Evolutionary conservation across 352 stramenopile species (phyloP), one percentile per base, ranked within the genome.

Genomic region (Phytophthora palmivora): DNA sequence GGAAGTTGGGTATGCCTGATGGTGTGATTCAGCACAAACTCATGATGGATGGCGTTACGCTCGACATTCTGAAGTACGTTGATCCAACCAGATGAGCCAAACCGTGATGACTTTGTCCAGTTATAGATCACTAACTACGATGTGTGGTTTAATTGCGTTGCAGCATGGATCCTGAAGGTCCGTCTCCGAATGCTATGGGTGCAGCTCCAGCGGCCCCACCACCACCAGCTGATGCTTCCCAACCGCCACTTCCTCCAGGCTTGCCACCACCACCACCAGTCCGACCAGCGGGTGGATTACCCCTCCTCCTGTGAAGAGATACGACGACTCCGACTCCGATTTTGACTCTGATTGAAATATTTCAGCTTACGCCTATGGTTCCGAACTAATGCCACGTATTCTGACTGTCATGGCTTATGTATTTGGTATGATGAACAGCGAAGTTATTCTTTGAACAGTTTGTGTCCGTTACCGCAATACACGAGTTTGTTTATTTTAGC

Each of bases 1-100:
- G 79, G 33, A 93, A 92, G 52, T 70, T 95, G 37, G 84, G 82
- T 1, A 84, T 95, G 69, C 84, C 86, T 0, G 86, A 95, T 37
- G 81, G 79, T 0, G 73, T 89, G 3, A 92, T 95, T 67, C 75
- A 87, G 26, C 86, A 95, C 41, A 95, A 95, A 55, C 47, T 95
- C 22, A 76, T 79, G 66, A 84, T 95, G 78, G 84, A 95, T 52
- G 84, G 82, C 21, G 70, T 95, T 14, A 82, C 72, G 6, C 42
- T 81, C 0, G 84, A 92, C 41, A 91, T 95, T 57, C 56, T 95
- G 12, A 88, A 82, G 86, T 91, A 72, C 46, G 60, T 66, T n/a
- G 6, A 45, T 12, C 5, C 24, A 0, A 19, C 6, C 34, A 41
- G 11, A 28, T 28, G 24, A 28, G 24, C 24, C 15, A 41, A n/a